phyloP scores from a whole-genome alignment of 441 rosid genomes.

The Aleurites moluccanus region DNA sequence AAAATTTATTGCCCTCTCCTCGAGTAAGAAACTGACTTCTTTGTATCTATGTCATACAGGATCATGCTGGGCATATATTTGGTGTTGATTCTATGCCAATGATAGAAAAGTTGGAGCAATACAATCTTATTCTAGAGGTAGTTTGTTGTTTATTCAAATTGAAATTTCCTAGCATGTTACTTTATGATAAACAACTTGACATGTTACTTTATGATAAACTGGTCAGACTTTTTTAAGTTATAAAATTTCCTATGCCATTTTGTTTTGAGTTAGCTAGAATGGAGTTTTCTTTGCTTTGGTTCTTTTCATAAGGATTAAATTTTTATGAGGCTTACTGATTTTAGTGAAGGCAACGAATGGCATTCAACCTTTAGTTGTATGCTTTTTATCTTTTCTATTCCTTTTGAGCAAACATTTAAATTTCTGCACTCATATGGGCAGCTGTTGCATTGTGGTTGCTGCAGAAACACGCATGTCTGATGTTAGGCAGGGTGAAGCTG shows the following conservation, averaged over 20 bases:
- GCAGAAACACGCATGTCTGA: background rate
- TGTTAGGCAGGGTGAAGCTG: background rate
- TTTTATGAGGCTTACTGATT: background rate
- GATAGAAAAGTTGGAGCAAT: slow-evolving; percentile 90
- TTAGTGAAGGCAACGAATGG: background rate
- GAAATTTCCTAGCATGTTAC: background rate
- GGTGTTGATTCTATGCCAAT: slow-evolving; percentile 87
- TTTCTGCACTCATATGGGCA: background rate
- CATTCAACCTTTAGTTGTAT: background rate
- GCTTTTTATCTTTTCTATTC: background rate
- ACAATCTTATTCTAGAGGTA: slow-evolving; percentile 80
- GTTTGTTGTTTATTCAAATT: slow-evolving; percentile 23
- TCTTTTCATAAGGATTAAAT: background rate
- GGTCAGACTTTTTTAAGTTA: background rate
- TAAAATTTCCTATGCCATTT: background rate
- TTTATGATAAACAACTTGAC: background rate
- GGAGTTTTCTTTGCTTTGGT: background rate
- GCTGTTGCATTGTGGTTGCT: background rate
- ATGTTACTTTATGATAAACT: slow-evolving; percentile 8
- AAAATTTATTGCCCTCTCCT: background rate
- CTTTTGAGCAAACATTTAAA: background rate
- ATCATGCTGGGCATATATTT: slow-evolving; percentile 95
- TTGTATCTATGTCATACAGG: slow-evolving; percentile 46
- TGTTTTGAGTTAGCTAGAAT: background rate
- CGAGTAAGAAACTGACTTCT: background rate